A percentile compares a stretch with the other conserved stretches of the same genome.
Evolutionary conservation across 257 asterid species (phyloP).

Genomic region (Catharanthus roseus): DNA sequence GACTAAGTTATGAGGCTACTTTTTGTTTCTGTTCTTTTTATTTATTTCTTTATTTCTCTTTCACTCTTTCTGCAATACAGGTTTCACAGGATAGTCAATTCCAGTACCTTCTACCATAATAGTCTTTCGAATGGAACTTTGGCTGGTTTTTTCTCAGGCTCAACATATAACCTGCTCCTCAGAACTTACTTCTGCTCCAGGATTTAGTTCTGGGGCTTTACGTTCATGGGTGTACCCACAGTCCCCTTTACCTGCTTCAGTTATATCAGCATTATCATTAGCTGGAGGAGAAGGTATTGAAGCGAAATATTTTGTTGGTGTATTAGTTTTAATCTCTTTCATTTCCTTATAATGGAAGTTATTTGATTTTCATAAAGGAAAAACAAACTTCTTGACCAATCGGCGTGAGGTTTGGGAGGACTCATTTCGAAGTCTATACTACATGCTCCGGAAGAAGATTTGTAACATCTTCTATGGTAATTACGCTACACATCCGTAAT

Average conservation of each 20-base stretch:
- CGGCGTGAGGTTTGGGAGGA: conserved; percentile 88
- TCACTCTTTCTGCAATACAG: conserved; percentile 35
- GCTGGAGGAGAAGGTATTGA: conserved; percentile 63
- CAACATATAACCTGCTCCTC: conserved; percentile 28
- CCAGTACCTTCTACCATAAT: conserved; percentile 30
- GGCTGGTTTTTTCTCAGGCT: conserved; percentile 20
- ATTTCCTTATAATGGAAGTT: background rate
- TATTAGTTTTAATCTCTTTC: conserved; percentile 10
- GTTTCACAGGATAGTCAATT: conserved; percentile 71
- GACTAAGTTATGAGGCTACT: background rate
- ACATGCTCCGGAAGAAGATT: conserved; percentile 67
- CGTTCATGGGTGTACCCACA: conserved; percentile 95
- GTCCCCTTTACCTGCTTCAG: conserved; percentile 66
- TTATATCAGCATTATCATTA: conserved; percentile 62
- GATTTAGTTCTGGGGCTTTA: conserved; percentile 21
- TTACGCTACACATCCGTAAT: background rate
- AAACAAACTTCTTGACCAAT: conserved; percentile 62
- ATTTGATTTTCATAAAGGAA: conserved; percentile 39
- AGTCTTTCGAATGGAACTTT: conserved; percentile 19
- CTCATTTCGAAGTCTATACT: conserved; percentile 83
- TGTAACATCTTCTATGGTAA: conserved; percentile 87
- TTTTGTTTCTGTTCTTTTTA: conserved; percentile 8
- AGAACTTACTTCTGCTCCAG: conserved; percentile 34
- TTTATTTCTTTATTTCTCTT: conserved; percentile 16
- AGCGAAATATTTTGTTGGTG: conserved; percentile 12